Conservation (phyloP, 139 green algal species). For the Pedinophyceae sp. region DNA sequence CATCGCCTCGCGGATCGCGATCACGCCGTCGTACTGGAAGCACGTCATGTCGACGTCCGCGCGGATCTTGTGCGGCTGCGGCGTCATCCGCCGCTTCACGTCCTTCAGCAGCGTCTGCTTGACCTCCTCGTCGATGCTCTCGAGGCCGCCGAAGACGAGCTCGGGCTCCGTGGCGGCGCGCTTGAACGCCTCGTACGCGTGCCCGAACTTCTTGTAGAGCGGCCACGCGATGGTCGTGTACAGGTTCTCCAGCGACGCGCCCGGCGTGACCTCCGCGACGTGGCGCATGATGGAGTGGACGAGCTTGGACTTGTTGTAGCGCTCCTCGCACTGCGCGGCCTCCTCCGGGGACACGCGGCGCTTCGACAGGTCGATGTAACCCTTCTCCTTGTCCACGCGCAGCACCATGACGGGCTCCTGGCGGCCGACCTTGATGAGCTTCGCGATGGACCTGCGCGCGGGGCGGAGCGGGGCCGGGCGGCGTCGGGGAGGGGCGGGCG, state of each 20-base stretch:
- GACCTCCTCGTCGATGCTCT: constrained; percentile 4
- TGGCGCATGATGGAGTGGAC: constrained; percentile 98
- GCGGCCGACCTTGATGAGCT: constrained; percentile 96
- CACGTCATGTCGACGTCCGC: constrained; percentile 97
- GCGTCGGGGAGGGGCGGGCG: no score
- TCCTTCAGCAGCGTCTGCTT: constrained; percentile 55
- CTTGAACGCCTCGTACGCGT: constrained; percentile 89
- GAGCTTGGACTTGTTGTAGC: constrained; percentile 93
- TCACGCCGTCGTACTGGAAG: constrained; percentile 92
- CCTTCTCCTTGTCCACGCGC: constrained; percentile 98
- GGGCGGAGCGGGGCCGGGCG: no score
- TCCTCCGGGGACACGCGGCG: constrained; percentile 88
- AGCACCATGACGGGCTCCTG: constrained; percentile 99
- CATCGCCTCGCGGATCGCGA: constrained; percentile 50
- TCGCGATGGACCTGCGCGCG: constrained; percentile 96
- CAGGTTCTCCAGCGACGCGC: constrained; percentile 47
- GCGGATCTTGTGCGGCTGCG: constrained; percentile 97
- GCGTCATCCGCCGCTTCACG: constrained; percentile 89
- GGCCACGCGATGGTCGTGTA: constrained; percentile 83
- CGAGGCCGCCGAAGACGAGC: constrained; percentile 38
- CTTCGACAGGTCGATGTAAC: constrained; percentile 99
- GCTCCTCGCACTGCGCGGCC: constrained; percentile 73
- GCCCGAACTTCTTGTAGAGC: constrained; percentile 85
- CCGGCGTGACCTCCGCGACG: constrained; percentile 73
- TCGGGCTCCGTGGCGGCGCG: constrained; percentile 43